Evolutionary conservation across 1,284 basidiomycete genomes (phyloP).

Genomic region (Veloporphyrellus conicus): DNA sequence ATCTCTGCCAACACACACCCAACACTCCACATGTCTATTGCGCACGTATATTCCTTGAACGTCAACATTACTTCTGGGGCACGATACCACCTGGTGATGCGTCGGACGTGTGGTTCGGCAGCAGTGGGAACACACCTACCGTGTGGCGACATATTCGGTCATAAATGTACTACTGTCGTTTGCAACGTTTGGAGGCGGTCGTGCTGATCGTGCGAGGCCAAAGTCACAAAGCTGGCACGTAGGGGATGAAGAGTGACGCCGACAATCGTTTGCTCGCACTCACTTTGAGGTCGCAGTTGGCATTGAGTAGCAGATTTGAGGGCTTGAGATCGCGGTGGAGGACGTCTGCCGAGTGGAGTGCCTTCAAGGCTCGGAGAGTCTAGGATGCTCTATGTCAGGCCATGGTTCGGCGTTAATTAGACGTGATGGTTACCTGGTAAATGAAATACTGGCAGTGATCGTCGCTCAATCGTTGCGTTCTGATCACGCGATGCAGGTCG

Average conservation of each 20-base stretch:
- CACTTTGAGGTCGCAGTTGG: conserved; percentile 93
- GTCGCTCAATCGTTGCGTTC: conserved; percentile 79
- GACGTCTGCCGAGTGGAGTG: conserved; percentile 86
- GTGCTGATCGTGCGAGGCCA: conserved; percentile 81
- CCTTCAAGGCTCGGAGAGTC: conserved; percentile 88
- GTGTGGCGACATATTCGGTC: conserved; percentile 92
- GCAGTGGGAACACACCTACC: conserved; percentile 38
- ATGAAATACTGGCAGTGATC: conserved; percentile 96
- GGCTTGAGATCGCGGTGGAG: conserved; percentile 90
- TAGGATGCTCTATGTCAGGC: conserved; percentile 32
- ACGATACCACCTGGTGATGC: conserved; percentile 71
- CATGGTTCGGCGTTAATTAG: conserved; percentile 4
- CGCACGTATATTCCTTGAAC: conserved; percentile 89
- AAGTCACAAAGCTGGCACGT: conserved; percentile 78
- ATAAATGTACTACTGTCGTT: conserved; percentile 86
- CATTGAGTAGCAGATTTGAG: conserved; percentile 86
- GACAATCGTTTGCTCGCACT: conserved; percentile 11
- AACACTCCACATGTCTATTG: conserved; percentile 92
- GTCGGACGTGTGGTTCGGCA: neutral
- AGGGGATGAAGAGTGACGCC: conserved; percentile 6
- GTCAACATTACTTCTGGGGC: conserved; percentile 95
- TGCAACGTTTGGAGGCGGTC: conserved; percentile 74
- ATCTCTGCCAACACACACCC: conserved; percentile 94
- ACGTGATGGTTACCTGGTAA: conserved; percentile 66
- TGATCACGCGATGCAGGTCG: conserved; percentile 83